Evolutionary conservation across 1,139 yeast genomes (phyloP).

Genomic region (Suhomyces taliae): DNA sequence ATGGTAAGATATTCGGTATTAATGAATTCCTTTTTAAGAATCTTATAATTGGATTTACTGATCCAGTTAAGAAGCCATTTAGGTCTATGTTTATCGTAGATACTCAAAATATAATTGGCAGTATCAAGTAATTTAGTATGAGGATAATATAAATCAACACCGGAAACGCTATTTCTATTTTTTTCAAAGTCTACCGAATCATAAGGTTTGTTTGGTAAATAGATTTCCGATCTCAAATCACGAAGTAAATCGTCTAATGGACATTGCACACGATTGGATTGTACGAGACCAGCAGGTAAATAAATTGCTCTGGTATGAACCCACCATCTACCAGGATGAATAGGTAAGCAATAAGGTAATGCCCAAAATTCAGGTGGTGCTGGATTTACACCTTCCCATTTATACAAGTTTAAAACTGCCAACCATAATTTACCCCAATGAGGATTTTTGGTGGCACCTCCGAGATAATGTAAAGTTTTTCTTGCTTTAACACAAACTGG

Average conservation of each 20-base stretch:
- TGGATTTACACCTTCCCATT: slow-evolving; percentile 97
- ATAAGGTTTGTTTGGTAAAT: slow-evolving; percentile 52
- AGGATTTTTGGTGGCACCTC: slow-evolving; percentile 89
- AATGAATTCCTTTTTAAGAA: slow-evolving; percentile 69
- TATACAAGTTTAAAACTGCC: slow-evolving; percentile 73
- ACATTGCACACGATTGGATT: slow-evolving; percentile 57
- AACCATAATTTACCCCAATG: slow-evolving; percentile 99
- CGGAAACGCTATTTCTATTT: slow-evolving; percentile 84
- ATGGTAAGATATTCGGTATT: slow-evolving; percentile 84
- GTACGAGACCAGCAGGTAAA: slow-evolving; percentile 80
- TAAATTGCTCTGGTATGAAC: slow-evolving; percentile 95
- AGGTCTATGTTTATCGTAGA: slow-evolving; percentile 79
- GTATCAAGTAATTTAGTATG: slow-evolving; percentile 68
- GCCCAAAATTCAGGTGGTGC: slow-evolving; percentile 97
- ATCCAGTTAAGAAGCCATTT: slow-evolving; percentile 61
- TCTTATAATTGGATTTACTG: slow-evolving; percentile 54
- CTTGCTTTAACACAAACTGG: slow-evolving; percentile 82
- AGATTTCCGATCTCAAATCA: slow-evolving; percentile 76
- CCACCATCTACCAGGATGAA: slow-evolving; percentile 99
- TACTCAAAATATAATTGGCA: slow-evolving; percentile 59
- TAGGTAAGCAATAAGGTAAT: slow-evolving; percentile 74
- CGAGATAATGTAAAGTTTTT: slow-evolving; percentile 63
- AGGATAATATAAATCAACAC: slow-evolving; percentile 91
- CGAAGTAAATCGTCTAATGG: slow-evolving; percentile 62
- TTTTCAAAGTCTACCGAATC: slow-evolving; percentile 64